Evolutionary conservation across 2,329 filamentous ascomycete genomes (phyloP).

Genomic region (Fusarium chlamydosporum): DNA sequence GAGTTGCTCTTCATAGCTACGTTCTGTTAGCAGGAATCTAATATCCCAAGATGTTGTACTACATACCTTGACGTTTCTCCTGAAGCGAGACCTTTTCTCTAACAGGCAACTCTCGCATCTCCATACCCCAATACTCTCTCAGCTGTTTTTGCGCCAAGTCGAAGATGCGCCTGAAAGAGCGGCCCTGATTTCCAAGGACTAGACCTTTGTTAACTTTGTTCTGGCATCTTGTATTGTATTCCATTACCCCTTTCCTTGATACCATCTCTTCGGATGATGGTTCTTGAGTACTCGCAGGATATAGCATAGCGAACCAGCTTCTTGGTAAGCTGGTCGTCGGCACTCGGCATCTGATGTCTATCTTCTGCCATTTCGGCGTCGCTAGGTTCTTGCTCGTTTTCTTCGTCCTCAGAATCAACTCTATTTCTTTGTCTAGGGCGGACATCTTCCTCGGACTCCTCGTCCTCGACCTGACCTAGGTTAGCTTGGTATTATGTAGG

Average conservation of each 20-base stretch:
- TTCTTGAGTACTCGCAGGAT: constrained; percentile 74
- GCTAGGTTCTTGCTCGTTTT: constrained; percentile 56
- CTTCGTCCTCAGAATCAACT: constrained; percentile 50
- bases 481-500: constrained; percentile 22
- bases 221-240: rapidly evolving
- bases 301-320: constrained; percentile 78
- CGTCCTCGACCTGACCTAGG: constrained; percentile 44
- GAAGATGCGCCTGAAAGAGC: constrained; percentile 84
- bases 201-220: constrained; percentile 19
- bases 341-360: constrained; percentile 54
- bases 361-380: constrained; percentile 55
- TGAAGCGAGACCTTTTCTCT: constrained; percentile 85
- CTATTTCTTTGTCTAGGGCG: constrained; percentile 54
- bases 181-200: constrained; percentile 79
- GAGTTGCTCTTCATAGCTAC: constrained; percentile 62
- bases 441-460: constrained; percentile 54
- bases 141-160: constrained; percentile 81
- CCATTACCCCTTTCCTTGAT: constrained; percentile 73
- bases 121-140: constrained; percentile 86
- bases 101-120: constrained; percentile 84
- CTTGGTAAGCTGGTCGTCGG: constrained; percentile 69
- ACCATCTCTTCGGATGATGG: constrained; percentile 71
- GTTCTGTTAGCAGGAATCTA: constrained; percentile 14
- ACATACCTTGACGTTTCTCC: constrained; percentile 79
- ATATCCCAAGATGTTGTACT: not conserved